Percentiles rank a stretch among this genome's conserved stretches.
These are phyloP conservation scores for Phycomyces blakesleeanus DNA, from an alignment of 192 early-diverging fungal genomes.

Conservation along the genomic window DNA sequence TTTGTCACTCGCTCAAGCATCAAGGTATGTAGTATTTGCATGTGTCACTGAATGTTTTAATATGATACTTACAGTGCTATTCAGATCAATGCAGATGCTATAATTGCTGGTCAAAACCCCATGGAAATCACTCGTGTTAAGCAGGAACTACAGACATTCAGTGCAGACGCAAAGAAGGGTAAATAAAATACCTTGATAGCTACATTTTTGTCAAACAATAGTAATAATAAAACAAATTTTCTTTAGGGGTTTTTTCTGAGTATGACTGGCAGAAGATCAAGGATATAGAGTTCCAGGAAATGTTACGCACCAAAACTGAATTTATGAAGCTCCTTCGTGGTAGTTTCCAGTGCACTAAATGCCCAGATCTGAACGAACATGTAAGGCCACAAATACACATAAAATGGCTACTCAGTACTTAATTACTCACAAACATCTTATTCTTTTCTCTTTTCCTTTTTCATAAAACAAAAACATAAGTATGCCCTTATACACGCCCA, in stretches of 20 bases:
- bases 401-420: too few species aligned
- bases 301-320: constrained; percentile 52
- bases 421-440: neutral
- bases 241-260: constrained; percentile 49
- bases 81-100: constrained; percentile 30
- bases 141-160: constrained; percentile 36
- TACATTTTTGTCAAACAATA: too few species aligned
- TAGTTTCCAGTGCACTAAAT: constrained; percentile 65
- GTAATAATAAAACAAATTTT: constrained; percentile 20
- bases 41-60: neutral
- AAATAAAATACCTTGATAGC: constrained; percentile 11
- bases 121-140: constrained; percentile 21
- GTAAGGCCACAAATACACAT: constrained; percentile 42
- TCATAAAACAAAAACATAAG: constrained; percentile 20
- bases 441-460: constrained; percentile 2
- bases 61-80: constrained; percentile 1
- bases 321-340: constrained; percentile 45
- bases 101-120: constrained; percentile 35
- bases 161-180: constrained; percentile 26
- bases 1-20: constrained; percentile 52
- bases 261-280: constrained; percentile 84
- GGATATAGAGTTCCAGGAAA: constrained; percentile 83
- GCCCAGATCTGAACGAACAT: constrained; percentile 74
- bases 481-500: constrained; percentile 52
- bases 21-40: constrained; percentile 38